Percentiles rank a stretch among this genome's conserved stretches.
Conservation (phyloP, 495 filamentous ascomycete species). For the Xylaria grammica region DNA sequence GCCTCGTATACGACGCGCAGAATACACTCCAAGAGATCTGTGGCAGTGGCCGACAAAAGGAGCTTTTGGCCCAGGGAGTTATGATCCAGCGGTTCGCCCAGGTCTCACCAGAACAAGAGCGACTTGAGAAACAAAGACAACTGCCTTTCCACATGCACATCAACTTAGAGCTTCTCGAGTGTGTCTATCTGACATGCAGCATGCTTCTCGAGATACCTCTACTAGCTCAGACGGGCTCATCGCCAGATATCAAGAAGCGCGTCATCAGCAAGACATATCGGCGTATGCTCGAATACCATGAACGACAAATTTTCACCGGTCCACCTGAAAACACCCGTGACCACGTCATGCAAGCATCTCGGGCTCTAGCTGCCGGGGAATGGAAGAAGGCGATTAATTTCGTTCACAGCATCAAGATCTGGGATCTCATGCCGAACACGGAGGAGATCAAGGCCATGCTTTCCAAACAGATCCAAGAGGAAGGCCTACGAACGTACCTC, state of each 20-base stretch:
- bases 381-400: constrained; percentile 96
- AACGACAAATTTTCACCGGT: constrained; percentile 98
- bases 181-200: constrained; percentile 96
- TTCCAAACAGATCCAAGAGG: constrained; percentile 95
- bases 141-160: constrained; percentile 99
- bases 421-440: constrained; percentile 91
- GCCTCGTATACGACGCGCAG: constrained; percentile 96
- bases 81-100: constrained; percentile 96
- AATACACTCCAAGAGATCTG: constrained; percentile 97
- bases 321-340: constrained; percentile 98
- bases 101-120: constrained; percentile 95
- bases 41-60: constrained; percentile 95
- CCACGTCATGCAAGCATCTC: constrained; percentile 98
- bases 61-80: constrained; percentile 94
- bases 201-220: constrained; percentile 99
- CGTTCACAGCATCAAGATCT: constrained; percentile 98
- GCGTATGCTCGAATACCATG: constrained; percentile 98
- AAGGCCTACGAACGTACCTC: constrained; percentile 96
- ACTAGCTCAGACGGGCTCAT: constrained; percentile 92
- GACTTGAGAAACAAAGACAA: constrained; percentile 93
- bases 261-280: constrained; percentile 99
- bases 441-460: constrained; percentile 96
- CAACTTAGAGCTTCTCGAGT: constrained; percentile 97
- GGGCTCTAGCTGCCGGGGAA: constrained; percentile 92
- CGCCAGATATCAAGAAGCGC: constrained; percentile 95